These are phyloP conservation scores for Noccaea caerulescens DNA, from an alignment of 345 rosid genomes.

Conservation along the genomic window DNA sequence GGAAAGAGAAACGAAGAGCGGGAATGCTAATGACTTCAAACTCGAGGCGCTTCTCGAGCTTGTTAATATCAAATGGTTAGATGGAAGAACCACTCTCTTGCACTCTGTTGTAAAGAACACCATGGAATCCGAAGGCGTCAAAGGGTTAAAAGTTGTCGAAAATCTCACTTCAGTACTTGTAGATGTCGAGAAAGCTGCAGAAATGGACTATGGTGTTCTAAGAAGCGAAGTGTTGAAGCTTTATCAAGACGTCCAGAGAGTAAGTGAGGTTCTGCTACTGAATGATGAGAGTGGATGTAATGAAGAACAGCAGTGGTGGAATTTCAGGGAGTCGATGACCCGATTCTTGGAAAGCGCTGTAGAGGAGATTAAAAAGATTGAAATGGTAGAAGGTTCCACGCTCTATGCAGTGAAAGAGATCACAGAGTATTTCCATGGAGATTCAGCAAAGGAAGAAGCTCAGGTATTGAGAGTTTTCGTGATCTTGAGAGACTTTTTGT, in stretches of 20 bases:
- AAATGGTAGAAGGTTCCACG: slow-evolving; percentile 47
- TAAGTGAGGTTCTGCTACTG: slow-evolving; percentile 52
- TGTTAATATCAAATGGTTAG: slow-evolving; percentile 61
- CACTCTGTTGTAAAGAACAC: slow-evolving; percentile 73
- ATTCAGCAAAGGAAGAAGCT: slow-evolving; percentile 64
- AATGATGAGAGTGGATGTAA: slow-evolving; percentile 38
- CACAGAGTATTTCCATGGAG: slow-evolving; percentile 81
- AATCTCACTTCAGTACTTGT: slow-evolving; percentile 23
- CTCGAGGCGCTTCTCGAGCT: slow-evolving; percentile 72
- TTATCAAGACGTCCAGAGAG: slow-evolving; percentile 51
- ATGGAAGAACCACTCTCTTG: slow-evolving; percentile 73
- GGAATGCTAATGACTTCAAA: slow-evolving; percentile 74
- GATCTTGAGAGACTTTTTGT: slow-evolving; percentile 74
- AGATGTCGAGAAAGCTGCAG: slow-evolving; percentile 41
- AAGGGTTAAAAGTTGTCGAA: slow-evolving; percentile 27
- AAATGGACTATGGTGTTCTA: slow-evolving; percentile 28
- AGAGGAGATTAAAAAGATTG: slow-evolving; percentile 52
- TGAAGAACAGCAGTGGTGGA: slow-evolving; percentile 35
- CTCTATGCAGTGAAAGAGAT: slow-evolving; percentile 62
- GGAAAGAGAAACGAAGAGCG: slow-evolving; percentile 63
- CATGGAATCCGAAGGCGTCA: slow-evolving; percentile 61
- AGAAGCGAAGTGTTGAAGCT: slow-evolving; percentile 12
- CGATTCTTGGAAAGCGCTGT: slow-evolving; percentile 64
- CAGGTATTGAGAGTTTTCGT: slow-evolving; percentile 71
- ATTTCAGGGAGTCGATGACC: slow-evolving; percentile 62